A percentile compares a stretch with the other conserved stretches of the same genome.
Evolutionary conservation across 345 rosid species (phyloP).

Genomic region (Leavenworthia alabamica): DNA sequence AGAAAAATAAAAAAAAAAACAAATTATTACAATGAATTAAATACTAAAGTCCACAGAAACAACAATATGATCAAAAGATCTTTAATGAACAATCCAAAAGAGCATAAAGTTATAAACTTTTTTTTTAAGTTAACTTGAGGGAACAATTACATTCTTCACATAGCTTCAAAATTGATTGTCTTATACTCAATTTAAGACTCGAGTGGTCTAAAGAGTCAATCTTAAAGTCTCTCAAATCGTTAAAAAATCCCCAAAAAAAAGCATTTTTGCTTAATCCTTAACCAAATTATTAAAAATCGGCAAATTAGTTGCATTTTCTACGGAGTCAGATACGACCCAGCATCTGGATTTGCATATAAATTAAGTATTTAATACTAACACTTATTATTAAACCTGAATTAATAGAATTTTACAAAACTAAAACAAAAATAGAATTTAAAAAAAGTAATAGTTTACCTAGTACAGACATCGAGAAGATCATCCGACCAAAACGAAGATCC

Average conservation of each 20-base stretch:
- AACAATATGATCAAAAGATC: background rate
- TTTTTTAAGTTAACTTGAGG: background rate
- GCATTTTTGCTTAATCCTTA: background rate
- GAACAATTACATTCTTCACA: background rate
- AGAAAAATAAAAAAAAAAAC: background rate
- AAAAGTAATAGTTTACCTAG: slow-evolving; percentile 12
- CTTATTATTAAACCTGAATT: background rate
- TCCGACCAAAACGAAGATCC: slow-evolving; percentile 8
- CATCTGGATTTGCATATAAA: slow-evolving; percentile 17
- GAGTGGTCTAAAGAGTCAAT: background rate
- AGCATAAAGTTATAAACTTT: background rate
- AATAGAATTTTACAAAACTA: background rate
- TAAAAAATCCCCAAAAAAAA: background rate
- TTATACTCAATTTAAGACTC: background rate
- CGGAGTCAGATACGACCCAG: slow-evolving; percentile 28
- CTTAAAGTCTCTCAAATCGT: background rate
- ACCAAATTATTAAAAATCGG: slow-evolving; percentile 9
- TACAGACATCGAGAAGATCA: slow-evolving; percentile 23
- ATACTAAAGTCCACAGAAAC: background rate
- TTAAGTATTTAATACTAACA: background rate
- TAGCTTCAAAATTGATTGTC: background rate
- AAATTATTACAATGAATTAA: background rate
- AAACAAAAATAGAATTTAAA: background rate
- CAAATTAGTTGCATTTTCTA: slow-evolving; percentile 21
- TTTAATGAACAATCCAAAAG: background rate